Evolutionary conservation across 164 flowering plant species (phyloP).

Genomic region (Annona cherimola): DNA sequence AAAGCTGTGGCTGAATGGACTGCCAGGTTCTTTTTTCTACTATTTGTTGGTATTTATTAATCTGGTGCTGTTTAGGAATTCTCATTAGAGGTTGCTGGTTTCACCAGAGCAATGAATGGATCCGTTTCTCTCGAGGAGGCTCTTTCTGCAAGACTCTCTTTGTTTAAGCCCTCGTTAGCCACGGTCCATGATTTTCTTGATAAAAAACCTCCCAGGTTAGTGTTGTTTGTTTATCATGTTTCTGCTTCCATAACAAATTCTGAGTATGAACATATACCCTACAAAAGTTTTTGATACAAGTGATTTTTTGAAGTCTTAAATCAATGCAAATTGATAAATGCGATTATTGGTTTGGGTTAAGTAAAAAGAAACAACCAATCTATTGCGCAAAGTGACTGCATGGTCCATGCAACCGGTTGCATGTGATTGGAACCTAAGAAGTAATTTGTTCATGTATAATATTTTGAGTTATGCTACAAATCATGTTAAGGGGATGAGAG

Average conservation of each 20-base stretch:
- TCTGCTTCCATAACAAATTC: too few species aligned
- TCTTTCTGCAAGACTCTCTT: slow-evolving; percentile 79
- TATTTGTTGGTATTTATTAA: not conserved
- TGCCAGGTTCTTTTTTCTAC: slow-evolving; percentile 47
- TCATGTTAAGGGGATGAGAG: not conserved
- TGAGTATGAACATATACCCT: too few species aligned
- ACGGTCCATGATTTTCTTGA: slow-evolving; percentile 74
- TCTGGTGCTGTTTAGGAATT: not conserved
- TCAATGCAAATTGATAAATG: too few species aligned
- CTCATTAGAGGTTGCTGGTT: slow-evolving; percentile 7
- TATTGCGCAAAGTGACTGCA: too few species aligned
- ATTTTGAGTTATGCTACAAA: too few species aligned
- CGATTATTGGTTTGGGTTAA: too few species aligned
- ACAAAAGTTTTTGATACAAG: too few species aligned
- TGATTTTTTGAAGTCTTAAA: too few species aligned
- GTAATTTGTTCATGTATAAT: not conserved
- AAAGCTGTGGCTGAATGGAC: slow-evolving; percentile 99
- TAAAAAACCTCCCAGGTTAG: slow-evolving; percentile 80
- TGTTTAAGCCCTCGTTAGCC: slow-evolving; percentile 81
- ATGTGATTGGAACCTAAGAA: too few species aligned
- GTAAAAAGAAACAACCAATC: too few species aligned
- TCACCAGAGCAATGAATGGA: slow-evolving; percentile 88
- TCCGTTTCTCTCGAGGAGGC: slow-evolving; percentile 97
- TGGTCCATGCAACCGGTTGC: too few species aligned
- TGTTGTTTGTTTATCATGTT: not conserved